A percentile compares a stretch with the other conserved stretches of the same genome.
phyloP scores from a whole-genome alignment of 768 basidiomycete species.

The Panaeolus cyanescens region DNA sequence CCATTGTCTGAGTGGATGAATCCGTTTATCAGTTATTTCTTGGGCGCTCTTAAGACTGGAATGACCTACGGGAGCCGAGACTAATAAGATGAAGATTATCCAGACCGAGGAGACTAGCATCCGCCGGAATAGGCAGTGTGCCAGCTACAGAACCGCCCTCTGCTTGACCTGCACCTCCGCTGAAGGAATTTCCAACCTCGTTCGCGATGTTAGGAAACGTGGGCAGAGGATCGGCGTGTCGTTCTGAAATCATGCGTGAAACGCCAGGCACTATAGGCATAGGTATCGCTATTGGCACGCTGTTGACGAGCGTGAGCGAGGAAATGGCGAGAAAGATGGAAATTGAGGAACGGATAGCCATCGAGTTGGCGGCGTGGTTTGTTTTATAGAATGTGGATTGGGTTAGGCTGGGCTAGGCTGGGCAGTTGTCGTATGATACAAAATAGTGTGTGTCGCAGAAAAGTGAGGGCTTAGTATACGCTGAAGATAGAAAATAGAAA shows the following conservation, averaged over 20 bases:
- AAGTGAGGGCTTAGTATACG: constrained; percentile 17
- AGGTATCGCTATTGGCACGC: neutral
- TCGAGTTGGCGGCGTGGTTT: neutral
- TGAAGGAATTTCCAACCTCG: constrained; percentile 31
- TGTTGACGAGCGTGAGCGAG: constrained; percentile 17
- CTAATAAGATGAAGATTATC: constrained; percentile 16
- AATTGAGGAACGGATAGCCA: constrained; percentile 9
- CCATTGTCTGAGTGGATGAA: constrained; percentile 25
- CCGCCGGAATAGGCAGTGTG: neutral
- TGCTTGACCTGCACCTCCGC: constrained; percentile 34
- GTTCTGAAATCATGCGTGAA: neutral
- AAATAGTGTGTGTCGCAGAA: neutral
- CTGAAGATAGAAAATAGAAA: constrained; percentile 16
- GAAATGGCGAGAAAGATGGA: constrained; percentile 17
- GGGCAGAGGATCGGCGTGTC: constrained; percentile 16
- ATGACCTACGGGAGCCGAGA: constrained; percentile 28
- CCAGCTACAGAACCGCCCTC: constrained; percentile 31
- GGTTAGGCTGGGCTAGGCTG: neutral
- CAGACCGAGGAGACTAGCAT: constrained; percentile 9
- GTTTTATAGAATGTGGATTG: neutral
- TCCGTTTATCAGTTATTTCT: neutral
- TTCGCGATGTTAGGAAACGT: constrained; percentile 21
- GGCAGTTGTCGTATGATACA: neutral
- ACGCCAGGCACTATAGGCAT: constrained; percentile 4
- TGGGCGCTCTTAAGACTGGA: neutral